Evolutionary conservation across 495 filamentous ascomycete genomes (phyloP), one percentile per base, ranked within the genome.

Genomic region (Letharia columbiana): DNA sequence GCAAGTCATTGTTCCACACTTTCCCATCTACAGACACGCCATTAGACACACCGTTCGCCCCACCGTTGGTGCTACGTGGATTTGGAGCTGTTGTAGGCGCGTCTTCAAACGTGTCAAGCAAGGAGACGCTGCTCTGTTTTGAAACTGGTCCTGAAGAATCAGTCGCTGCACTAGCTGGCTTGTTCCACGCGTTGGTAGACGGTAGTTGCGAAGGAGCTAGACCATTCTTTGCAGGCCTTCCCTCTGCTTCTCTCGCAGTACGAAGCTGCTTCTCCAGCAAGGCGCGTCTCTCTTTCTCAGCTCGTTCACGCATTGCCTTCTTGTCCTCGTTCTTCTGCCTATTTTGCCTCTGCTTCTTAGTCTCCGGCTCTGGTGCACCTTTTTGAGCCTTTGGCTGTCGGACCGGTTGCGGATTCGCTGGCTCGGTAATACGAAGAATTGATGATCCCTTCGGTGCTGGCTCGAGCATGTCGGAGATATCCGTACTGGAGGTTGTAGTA

Each of bases 271-370:
- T 87, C 76, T 96, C 91, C 67, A 88, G 77, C 65, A 88, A 76
- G 49, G 81, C 80, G 71, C 87, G 83, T 70, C 91, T 84, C 71
- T 89, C 79, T 68, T 85, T 82, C 78, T 96, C 91, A 2, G 86
- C 83, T 66, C 87, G 85, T 75, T 89, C 88, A 37, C 90, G 87
- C 58, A 82, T 76, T 54, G 81, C 76, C 80, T 90, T 90, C 63
- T 83, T 82, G 52, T 83, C 85, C 77, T 95, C 91, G 61, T 82
- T 85, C 83, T 93, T 96, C 74, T 86, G 81, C 45, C 84, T 83
- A 77, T 94, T 90, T 79, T 94, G 90, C 60, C 91, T 86, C 78
- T 93, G 89, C 81, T 95, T 96, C 87, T 96, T 95, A 37, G 87
- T 89, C 77, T 92, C 89, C 17, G 80, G 82, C 61, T 76, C 75